phyloP scores from a whole-genome alignment of 116 monocot genomes.

The Iris pallida region DNA sequence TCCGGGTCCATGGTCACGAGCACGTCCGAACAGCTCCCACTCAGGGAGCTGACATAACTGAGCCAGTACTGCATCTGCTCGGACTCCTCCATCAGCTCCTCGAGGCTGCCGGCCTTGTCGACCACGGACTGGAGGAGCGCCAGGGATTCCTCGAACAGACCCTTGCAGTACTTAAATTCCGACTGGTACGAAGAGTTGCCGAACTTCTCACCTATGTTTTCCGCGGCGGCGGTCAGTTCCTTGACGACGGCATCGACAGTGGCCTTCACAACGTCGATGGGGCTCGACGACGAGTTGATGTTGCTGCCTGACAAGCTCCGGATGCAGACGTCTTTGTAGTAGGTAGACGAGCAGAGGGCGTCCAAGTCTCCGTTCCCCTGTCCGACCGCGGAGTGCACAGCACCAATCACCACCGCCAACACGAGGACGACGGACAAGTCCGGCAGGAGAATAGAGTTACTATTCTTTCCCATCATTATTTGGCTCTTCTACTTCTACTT shows the following conservation, averaged over 20 bases:
- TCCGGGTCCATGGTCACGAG: slow-evolving; percentile 45
- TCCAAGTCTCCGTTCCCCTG: neutral
- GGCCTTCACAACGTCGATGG: slow-evolving; percentile 38
- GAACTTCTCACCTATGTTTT: slow-evolving; percentile 10
- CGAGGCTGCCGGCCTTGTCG: neutral
- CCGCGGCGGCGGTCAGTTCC: slow-evolving; percentile 22
- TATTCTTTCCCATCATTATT: no score
- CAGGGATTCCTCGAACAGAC: slow-evolving; percentile 41
- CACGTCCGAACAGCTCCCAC: slow-evolving; percentile 58
- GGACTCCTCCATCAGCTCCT: neutral
- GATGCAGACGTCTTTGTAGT: slow-evolving; percentile 47
- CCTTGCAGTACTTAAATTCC: slow-evolving; percentile 50
- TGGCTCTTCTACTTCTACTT: no score
- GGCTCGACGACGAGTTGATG: slow-evolving; percentile 16
- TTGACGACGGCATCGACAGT: slow-evolving; percentile 36
- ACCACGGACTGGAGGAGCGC: slow-evolving; percentile 39
- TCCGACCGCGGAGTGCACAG: no score
- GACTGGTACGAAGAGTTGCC: slow-evolving; percentile 24
- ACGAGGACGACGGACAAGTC: no score
- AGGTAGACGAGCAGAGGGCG: slow-evolving; percentile 48
- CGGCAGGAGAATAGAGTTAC: no score
- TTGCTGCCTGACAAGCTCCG: slow-evolving; percentile 22
- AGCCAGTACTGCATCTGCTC: slow-evolving; percentile 67
- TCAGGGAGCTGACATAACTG: slow-evolving; percentile 52
- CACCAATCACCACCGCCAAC: no score